Evolutionary conservation across 345 rosid species (phyloP), one percentile per base, ranked within the genome.

Genomic region (Balakata baccata): DNA sequence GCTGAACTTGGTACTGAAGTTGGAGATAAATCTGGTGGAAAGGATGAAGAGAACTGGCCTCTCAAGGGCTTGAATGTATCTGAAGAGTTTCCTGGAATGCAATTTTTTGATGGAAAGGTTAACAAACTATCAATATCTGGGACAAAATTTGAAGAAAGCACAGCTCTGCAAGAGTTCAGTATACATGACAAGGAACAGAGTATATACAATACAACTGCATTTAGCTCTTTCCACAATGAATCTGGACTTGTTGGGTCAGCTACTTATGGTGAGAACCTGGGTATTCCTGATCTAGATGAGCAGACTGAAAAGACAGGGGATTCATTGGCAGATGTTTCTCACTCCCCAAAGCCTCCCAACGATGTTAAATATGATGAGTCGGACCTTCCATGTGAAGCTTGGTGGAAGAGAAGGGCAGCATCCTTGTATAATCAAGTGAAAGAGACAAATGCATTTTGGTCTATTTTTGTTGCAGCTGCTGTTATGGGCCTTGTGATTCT

Each of bases 381-480:
- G 51, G 74, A 76, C 63, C 88, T 89, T 59, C 97, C 98, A 23
- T 86, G 91, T 67, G 89, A 86, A 74, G 93, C 96, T 57, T 93
- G 99, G 99, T 96, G 99, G 99, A 96, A 86, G 87, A 89, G 89
- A 76, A 88, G 91, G 76, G 93, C 94, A 38, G 77, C 86, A 71
- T 88, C 97, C 23, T 54, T 93, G 64, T 93, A 86, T 82, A 70
- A 80, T 68, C 91, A 88, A 65, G 92, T 94, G 23, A 89, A 87
- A 85, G 99, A 93, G 68, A 90, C 98, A 56, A 91, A 91, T 76
- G 59, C 97, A 20, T 77, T 93, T 20, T 96, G 99, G 99, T 93
- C 99, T 18, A 77, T 96, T 71, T 93, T 91, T 61, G 68, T 96
- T 83, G 96, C 99, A 46, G 98, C 97, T 10, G 91, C 99, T 50